Evolutionary conservation across 2,329 filamentous ascomycete genomes (phyloP), one percentile per base, ranked within the genome.

Genomic region (Neonectria magnoliae): DNA sequence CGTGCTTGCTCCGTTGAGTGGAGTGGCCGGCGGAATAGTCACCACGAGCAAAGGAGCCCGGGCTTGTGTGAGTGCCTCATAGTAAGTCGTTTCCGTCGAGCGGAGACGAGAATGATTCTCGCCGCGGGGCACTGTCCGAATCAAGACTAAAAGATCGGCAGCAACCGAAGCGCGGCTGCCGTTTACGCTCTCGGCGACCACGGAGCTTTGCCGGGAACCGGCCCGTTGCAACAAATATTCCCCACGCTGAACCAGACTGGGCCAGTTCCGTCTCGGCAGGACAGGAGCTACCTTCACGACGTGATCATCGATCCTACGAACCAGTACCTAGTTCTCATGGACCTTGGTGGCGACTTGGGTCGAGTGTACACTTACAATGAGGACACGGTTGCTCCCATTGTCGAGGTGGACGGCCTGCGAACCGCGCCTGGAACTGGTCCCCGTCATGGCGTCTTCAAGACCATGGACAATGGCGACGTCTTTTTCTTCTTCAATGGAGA

Each of bases 401-500:
- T 29, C 0, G 58, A 73, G 53, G 65, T 72, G 2, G 68, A 62
- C 9, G 44, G 47, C 7, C 31, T 73, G 9, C 57, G 31, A 4
- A 55, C 71, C 0, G 68, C 64, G 0, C 57, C 64, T 2, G 71
- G 71, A 1, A 59, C 60, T 2, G 71, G 71, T 5, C 71, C 71
- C 0, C 71, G 71, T 4, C 71, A 73, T 10, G 71, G 71, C 0
- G 66, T 73, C 42, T 73, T 73, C 48, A 62, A 64, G 8, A 36
- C 71, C n/a, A 71, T 64, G 47, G 36, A 54, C 2, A 71, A 61
- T 4, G 70, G 71, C 1, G 62, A 72, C 6, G 73, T 70, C 0
- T 73, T 70, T 20, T 73, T 73, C 31, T 71, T 71, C 22, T 73
- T 73, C 18, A 67, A 73, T 0, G 71, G 71, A 1, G 71, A 73